Base-by-base conservation (phyloP, 2,329 filamentous ascomycete genomes). In the Phaeophleospora eucalypticola region DNA sequence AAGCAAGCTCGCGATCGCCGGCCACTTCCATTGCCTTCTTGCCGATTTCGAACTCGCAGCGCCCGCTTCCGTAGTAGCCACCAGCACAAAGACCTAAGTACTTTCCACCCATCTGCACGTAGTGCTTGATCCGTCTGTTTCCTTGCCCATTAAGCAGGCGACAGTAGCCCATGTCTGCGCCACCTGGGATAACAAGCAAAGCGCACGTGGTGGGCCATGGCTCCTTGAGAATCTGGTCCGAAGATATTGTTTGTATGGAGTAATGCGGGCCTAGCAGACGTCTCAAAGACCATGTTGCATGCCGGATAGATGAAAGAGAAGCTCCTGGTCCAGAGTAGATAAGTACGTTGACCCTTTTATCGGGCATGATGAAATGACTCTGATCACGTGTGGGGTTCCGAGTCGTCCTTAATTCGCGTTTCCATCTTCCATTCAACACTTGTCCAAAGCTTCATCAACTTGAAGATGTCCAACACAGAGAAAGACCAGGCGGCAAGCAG, bases 81-180 rank as follows among this genome's bases (percentile, higher is more conserved):
- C 93, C 93, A 2, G 93, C 93, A 65, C 93, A 98, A 59, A 98
- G 84, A 0, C 93, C 93, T 2, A 98, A 77, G 63, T 93, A 98
- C 0, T 80, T 75, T 14, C 93, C 93, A 20, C 93, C 93, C 21
- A 81, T 78, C 49, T 89, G 86, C 41, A 98, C 88, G 62, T 86
- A 98, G 57, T 91, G 84, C 45, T 78, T 74, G 66, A 98, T 96
- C 55, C 81, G 79, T 29, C 85, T 79, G 67, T 97, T 98, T 1
- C 91, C 93, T 43, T 82, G 76, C 29, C 93, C 93, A 65, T 97
- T 93, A 53, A 98, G 78, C 2, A 82, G 83, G 20, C 86, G 83
- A 67, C 90, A 95, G 68, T 96, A 98, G 41, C 86, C 88, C 42
- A 94, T 76, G 64, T 98, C 93, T n/a, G 88, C 91, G 24, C 93